Percentiles rank a stretch among this genome's conserved stretches.
Evolutionary conservation across 371 early-diverging fungal genomes (phyloP).

Genomic region (Mucor saturninus): DNA sequence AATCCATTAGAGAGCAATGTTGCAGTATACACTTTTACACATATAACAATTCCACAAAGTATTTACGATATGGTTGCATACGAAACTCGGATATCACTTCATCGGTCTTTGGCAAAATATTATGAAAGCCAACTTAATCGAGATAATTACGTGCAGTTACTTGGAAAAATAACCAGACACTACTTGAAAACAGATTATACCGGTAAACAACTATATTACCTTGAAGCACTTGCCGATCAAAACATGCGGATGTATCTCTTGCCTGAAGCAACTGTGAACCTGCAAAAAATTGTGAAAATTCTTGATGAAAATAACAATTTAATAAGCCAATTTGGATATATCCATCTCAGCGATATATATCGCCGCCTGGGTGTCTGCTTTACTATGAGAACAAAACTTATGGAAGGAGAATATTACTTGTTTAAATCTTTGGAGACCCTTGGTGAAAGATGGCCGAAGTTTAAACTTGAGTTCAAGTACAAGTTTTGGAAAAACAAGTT

Average conservation of each 20-base stretch:
- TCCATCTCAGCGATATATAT: conserved; percentile 60
- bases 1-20: conserved; percentile 29
- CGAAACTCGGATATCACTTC: conserved; percentile 56
- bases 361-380: conserved; percentile 58
- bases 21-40: conserved; percentile 50
- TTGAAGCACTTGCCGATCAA: conserved; percentile 55
- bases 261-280: conserved; percentile 53
- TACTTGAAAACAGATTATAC: conserved; percentile 57
- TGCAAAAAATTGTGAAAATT: conserved; percentile 54
- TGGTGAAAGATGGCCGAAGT: conserved; percentile 47
- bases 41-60: conserved; percentile 55
- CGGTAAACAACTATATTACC: conserved; percentile 60
- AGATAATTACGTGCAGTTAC: conserved; percentile 48
- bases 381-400: conserved; percentile 55
- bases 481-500: conserved; percentile 39
- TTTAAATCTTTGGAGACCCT: conserved; percentile 43
- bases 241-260: conserved; percentile 58
- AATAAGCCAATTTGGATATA: conserved; percentile 40
- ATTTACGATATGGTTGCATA: conserved; percentile 65
- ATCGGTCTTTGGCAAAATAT: conserved; percentile 54
- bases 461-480: conserved; percentile 29
- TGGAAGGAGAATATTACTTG: conserved; percentile 55
- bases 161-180: conserved; percentile 59
- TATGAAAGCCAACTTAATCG: conserved; percentile 56
- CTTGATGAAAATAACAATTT: conserved; percentile 47